Percentiles rank a stretch among this genome's conserved stretches.
Evolutionary conservation across 2,329 filamentous ascomycete genomes (phyloP).

Genomic region (Calonectria honghensis): DNA sequence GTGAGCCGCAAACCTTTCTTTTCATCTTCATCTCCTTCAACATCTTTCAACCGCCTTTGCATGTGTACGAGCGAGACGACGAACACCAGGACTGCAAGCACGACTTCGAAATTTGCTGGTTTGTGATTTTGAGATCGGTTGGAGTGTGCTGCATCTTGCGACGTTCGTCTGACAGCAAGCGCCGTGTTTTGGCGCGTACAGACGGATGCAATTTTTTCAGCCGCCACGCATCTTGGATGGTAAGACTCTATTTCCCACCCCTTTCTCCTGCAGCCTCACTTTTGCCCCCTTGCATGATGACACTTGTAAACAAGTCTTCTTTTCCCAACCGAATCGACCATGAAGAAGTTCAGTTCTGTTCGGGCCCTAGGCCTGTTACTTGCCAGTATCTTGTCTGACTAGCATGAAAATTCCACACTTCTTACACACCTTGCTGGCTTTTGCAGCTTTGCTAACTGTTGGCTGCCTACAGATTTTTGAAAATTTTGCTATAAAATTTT

Average conservation of each 20-base stretch:
- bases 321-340: conserved; percentile 92
- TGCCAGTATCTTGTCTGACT: conserved; percentile 92
- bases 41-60: conserved; percentile 40
- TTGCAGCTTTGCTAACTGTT: neutral
- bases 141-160: conserved; percentile 14
- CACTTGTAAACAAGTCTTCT: conserved; percentile 83
- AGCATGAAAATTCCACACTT: conserved; percentile 44
- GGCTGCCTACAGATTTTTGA: conserved; percentile 43
- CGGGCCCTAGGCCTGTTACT: conserved; percentile 87
- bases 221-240: conserved; percentile 43
- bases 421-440: conserved; percentile 47
- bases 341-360: conserved; percentile 84
- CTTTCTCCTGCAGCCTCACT: conserved; percentile 46
- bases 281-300: conserved; percentile 78
- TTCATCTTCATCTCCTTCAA: conserved; percentile 44
- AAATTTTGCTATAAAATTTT: conserved; percentile 34
- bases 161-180: conserved; percentile 32
- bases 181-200: conserved; percentile 30
- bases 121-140: conserved; percentile 42
- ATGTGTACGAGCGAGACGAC: conserved; percentile 35
- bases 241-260: conserved; percentile 47
- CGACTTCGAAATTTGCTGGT: conserved; percentile 42
- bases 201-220: conserved; percentile 35
- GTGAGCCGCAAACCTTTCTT: conserved; percentile 46
- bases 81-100: conserved; percentile 35